These are phyloP conservation scores for Monosporascus cannonballus DNA, from an alignment of 2,329 filamentous ascomycete species.

Conservation along the genomic window DNA sequence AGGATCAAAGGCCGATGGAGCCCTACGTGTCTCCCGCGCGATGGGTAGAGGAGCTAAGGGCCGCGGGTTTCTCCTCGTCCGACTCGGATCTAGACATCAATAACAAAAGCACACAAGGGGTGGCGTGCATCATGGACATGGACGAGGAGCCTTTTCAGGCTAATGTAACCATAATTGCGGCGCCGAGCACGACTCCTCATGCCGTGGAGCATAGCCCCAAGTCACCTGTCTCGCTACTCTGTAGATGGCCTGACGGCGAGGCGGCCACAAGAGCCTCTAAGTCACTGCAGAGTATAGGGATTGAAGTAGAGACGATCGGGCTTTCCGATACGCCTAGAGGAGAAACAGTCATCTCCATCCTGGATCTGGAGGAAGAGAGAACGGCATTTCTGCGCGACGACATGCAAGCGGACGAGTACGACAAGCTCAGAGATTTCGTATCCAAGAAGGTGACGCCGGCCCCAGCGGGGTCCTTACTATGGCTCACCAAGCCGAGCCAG, in stretches of 20 bases:
- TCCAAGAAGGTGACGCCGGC: background rate
- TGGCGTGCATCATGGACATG: background rate
- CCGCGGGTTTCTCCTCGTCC: conserved; percentile 5
- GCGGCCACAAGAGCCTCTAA: background rate
- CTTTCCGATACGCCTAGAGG: background rate
- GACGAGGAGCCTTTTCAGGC: conserved; percentile 1
- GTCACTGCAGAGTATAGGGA: background rate
- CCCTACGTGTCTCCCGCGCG: conserved; percentile 9
- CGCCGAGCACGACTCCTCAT: background rate
- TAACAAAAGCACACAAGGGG: too few relatives aligned
- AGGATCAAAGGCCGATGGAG: conserved; percentile 7
- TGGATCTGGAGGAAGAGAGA: conserved; percentile 4
- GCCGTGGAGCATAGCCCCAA: background rate
- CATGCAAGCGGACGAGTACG: conserved; percentile 3
- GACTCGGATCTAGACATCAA: background rate
- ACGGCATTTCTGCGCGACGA: conserved; percentile 3
- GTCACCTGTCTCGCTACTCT: conserved; percentile 2
- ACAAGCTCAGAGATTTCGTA: conserved; percentile 1
- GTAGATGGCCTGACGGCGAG: conserved; percentile 1
- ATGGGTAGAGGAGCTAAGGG: conserved; percentile 7
- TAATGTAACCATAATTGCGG: conserved; percentile 5
- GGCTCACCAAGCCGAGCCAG: conserved; percentile 7
- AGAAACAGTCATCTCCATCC: conserved; percentile 3
- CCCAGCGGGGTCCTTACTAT: conserved; percentile 3
- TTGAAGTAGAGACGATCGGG: conserved; percentile 1